Percentiles rank a stretch among this genome's conserved stretches.
phyloP scores from a whole-genome alignment of 2,329 filamentous ascomycete genomes.

The Alternaria tenuissima region DNA sequence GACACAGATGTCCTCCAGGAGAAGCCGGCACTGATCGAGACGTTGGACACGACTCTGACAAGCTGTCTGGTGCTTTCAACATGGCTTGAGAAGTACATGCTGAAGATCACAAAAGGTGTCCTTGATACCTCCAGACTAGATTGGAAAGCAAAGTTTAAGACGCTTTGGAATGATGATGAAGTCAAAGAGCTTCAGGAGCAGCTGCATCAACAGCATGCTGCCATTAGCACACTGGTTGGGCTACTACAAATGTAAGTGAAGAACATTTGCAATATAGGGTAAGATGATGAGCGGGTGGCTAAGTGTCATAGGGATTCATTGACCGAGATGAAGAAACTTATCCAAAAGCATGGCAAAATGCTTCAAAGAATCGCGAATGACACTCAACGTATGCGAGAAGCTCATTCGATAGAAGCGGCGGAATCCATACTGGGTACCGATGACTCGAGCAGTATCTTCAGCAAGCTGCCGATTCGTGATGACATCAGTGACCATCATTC shows the following conservation, averaged over 20 bases:
- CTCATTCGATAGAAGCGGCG: slow-evolving; percentile 19
- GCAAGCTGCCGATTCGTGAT: background rate
- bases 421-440: slow-evolving; percentile 21
- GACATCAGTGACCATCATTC: background rate
- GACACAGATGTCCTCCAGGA: background rate
- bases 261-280: too few species aligned
- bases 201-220: background rate
- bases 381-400: slow-evolving; percentile 15
- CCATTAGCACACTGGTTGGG: background rate
- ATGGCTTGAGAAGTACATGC: background rate
- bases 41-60: background rate
- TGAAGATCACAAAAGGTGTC: background rate
- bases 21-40: background rate
- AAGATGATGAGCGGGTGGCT: background rate
- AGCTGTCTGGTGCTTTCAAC: background rate
- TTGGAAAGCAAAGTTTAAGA: background rate
- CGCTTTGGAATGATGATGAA: background rate
- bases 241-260: background rate
- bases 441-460: background rate
- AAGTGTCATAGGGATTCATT: background rate
- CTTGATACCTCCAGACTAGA: background rate
- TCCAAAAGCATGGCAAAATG: background rate
- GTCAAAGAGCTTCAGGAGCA: background rate
- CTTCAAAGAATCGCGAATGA: slow-evolving; percentile 6
- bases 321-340: background rate